Conservation (phyloP, 2,329 filamentous ascomycete species). For the Penicillium sp. region DNA sequence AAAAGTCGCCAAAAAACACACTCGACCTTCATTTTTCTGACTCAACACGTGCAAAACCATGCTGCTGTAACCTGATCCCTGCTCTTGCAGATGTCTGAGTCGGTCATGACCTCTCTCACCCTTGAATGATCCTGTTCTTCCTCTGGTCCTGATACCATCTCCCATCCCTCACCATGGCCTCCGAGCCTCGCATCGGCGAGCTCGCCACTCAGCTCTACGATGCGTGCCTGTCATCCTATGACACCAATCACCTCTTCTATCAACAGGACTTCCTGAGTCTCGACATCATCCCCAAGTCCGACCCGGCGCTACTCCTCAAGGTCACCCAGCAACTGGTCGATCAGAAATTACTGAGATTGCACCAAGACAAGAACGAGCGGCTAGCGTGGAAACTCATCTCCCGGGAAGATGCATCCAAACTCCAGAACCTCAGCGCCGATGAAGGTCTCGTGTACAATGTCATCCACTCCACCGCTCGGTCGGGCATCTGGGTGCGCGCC, state of each 20-base stretch:
- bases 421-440: conserved; percentile 52
- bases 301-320: conserved; percentile 40
- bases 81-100: conserved; percentile 17
- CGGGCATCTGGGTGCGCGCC: conserved; percentile 86
- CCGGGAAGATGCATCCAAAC: conserved; percentile 45
- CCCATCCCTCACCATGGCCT: conserved; percentile 24
- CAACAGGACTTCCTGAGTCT: conserved; percentile 44
- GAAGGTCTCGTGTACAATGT: conserved; percentile 83
- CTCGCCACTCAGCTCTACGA: conserved; percentile 45
- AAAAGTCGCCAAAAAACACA: conserved; percentile 29
- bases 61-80: conserved; percentile 15
- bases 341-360: conserved; percentile 44
- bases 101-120: conserved; percentile 30
- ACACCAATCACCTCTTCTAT: conserved; percentile 43
- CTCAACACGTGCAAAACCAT: conserved; percentile 14
- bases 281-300: conserved; percentile 42
- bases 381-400: conserved; percentile 47
- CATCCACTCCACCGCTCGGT: conserved; percentile 77
- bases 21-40: conserved; percentile 14
- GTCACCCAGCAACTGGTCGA: conserved; percentile 44
- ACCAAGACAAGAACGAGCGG: conserved; percentile 41
- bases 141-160: conserved; percentile 17
- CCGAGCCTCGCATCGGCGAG: conserved; percentile 33
- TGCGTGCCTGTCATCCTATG: conserved; percentile 38
- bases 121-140: conserved; percentile 26